These are phyloP conservation scores for Tricholoma bakamatsutake DNA, from an alignment of 768 basidiomycete genomes.

Conservation along the genomic window DNA sequence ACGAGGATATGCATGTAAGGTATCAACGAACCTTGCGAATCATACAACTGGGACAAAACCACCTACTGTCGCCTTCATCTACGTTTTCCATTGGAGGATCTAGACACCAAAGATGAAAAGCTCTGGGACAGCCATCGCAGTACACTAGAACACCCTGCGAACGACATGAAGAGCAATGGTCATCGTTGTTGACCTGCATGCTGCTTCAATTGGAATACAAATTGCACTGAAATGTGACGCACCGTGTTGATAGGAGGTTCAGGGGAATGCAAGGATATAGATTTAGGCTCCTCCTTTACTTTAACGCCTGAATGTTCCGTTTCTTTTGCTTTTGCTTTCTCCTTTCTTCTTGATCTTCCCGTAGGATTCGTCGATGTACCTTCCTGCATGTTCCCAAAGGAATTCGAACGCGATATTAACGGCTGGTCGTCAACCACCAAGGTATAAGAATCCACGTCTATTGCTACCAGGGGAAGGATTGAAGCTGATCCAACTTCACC, in stretches of 20 bases:
- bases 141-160: constrained; percentile 84
- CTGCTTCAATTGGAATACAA: constrained; percentile 5
- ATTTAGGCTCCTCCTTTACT: constrained; percentile 50
- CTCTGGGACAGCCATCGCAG: constrained; percentile 94
- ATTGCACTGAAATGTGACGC: constrained; percentile 15
- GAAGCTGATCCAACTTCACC: constrained; percentile 33
- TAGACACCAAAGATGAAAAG: constrained; percentile 95
- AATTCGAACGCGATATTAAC: constrained; percentile 60
- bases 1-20: constrained; percentile 10
- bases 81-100: constrained; percentile 90
- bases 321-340: constrained; percentile 54
- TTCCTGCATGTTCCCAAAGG: constrained; percentile 37
- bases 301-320: constrained; percentile 30
- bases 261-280: constrained; percentile 37
- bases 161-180: constrained; percentile 82
- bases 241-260: constrained; percentile 41
- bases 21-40: constrained; percentile 52
- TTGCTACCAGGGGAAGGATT: constrained; percentile 33
- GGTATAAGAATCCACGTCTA: constrained; percentile 47
- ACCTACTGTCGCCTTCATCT: constrained; percentile 80
- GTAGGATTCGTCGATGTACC: constrained; percentile 18
- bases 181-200: constrained; percentile 57
- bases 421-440: constrained; percentile 55
- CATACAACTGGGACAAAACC: constrained; percentile 74
- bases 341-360: constrained; percentile 36